A percentile compares a stretch with the other conserved stretches of the same genome.
phyloP scores from a whole-genome alignment of 305 asterid species.

The Fraxinus xanthoxyloides region DNA sequence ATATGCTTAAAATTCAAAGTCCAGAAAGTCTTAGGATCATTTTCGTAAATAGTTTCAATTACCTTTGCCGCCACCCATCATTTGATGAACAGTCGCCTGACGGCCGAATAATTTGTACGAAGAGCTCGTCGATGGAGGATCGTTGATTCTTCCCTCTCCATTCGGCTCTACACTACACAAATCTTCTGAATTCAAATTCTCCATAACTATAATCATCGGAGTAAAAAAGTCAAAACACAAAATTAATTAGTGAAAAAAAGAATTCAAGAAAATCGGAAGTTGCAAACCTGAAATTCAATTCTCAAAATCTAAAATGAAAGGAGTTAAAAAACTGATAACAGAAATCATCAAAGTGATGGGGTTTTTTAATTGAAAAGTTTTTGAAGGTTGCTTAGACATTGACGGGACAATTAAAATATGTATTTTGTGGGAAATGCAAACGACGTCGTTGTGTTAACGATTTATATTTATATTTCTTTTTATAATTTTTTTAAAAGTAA shows the following conservation, averaged over 20 bases:
- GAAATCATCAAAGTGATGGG: background rate
- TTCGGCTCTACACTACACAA: constrained; percentile 45
- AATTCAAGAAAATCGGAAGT: background rate
- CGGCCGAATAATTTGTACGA: constrained; percentile 56
- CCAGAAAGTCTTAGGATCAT: background rate
- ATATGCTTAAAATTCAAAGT: background rate
- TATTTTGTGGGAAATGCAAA: background rate
- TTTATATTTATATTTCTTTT: background rate
- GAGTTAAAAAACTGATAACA: background rate
- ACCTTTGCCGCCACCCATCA: constrained; percentile 91
- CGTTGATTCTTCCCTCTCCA: constrained; percentile 43
- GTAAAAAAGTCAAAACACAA: background rate
- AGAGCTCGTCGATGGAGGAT: constrained; percentile 55
- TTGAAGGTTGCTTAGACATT: background rate
- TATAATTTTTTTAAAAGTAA: no score
- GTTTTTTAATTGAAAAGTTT: background rate
- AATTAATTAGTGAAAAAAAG: background rate
- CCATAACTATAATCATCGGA: constrained; percentile 44
- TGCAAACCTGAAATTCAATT: background rate
- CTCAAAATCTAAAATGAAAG: background rate
- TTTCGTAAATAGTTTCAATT: background rate
- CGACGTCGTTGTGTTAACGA: background rate
- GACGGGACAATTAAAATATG: background rate
- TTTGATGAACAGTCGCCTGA: constrained; percentile 59
- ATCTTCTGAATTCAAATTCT: constrained; percentile 56